These are phyloP conservation scores for Streptanthus diversifolius DNA, from an alignment of 345 rosid genomes.

Conservation along the genomic window DNA sequence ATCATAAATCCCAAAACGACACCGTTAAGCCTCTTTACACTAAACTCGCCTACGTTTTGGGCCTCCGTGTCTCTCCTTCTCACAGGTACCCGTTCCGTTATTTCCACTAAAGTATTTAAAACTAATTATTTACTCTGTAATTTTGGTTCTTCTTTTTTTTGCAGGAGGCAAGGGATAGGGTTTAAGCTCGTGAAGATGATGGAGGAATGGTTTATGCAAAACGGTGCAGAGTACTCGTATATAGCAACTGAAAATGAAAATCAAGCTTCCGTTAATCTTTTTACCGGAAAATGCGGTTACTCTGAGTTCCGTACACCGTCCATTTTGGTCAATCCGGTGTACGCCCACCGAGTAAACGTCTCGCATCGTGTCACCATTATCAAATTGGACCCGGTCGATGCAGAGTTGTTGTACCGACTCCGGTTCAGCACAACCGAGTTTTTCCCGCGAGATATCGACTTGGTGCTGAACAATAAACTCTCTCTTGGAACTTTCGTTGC, in stretches of 20 bases:
- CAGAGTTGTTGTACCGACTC: slow-evolving; percentile 65
- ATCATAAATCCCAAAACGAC: slow-evolving; percentile 23
- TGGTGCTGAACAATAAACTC: slow-evolving; percentile 69
- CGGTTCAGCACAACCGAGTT: slow-evolving; percentile 89
- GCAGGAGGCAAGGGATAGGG: slow-evolving; percentile 91
- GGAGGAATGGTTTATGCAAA: slow-evolving; percentile 80
- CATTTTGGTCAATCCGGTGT: slow-evolving; percentile 85
- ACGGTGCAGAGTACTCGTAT: slow-evolving; percentile 88
- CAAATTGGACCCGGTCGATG: slow-evolving; percentile 47
- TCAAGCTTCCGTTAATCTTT: slow-evolving; percentile 70
- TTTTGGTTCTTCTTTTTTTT: too few relatives aligned
- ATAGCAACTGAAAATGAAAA: slow-evolving; percentile 94
- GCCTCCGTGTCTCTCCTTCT: slow-evolving; percentile 89
- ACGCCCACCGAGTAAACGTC: slow-evolving; percentile 55
- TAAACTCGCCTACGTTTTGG: slow-evolving; percentile 81
- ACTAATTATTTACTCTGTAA: neutral
- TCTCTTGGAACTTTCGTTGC: slow-evolving; percentile 77
- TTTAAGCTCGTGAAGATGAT: slow-evolving; percentile 51
- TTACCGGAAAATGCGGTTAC: slow-evolving; percentile 86
- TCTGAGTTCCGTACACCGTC: slow-evolving; percentile 82
- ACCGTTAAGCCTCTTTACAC: slow-evolving; percentile 44
- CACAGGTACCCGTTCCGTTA: slow-evolving; percentile 48
- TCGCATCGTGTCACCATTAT: slow-evolving; percentile 45
- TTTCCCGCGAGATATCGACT: slow-evolving; percentile 91
- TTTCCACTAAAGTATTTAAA: neutral